Base-by-base conservation (phyloP, 2,329 filamentous ascomycete species). In the Fusarium verticillioides region DNA sequence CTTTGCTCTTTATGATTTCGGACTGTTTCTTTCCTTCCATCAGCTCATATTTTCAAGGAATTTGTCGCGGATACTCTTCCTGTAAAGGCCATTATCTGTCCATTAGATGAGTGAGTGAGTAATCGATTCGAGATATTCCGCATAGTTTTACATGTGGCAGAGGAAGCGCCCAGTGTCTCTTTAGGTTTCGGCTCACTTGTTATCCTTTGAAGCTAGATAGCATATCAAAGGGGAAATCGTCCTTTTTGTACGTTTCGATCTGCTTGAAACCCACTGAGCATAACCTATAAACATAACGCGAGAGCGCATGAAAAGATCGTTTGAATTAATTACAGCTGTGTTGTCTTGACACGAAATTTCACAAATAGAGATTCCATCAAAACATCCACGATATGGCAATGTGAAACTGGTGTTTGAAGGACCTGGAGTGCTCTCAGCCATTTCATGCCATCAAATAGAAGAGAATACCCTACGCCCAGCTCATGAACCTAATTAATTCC, bases 241-340 rank as follows among this genome's bases (percentile, higher is more conserved):
- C 32, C 58, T 47, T 42, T 68, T 68, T 73, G 57, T 77, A 77
- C 63, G 42, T 30, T 13, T 15, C n/a, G 40, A 15, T 21, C 23
- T 15, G 19, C 42, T 30, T 42, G 16, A 40, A 52, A 42, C 18
- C 39, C 28, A 23, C 50, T 21, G 16, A 23, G 49, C 70, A 75
- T 78, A 78, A 78, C 74, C 61, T 34, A 26, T 40, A 74, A 76
- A 49, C 74, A 78, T 77, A 77, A 78, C 66, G 66, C 47, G n/a
- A 42, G 7, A 44, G 32, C 18, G 15, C 39, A 37, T 21, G 19
- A 26, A 28, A 61, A 39, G 5, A 21, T 16, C 11, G 26, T 47
- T 36, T 30, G 19, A 16, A 28, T 36, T 21, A 15, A 21, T 9
- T 9, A 15, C 11, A 30, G 32, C 26, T 13, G 34, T n/a, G 23